These are phyloP conservation scores for Termitomyces heimii DNA, from an alignment of 768 basidiomycete genomes.

Conservation along the genomic window DNA sequence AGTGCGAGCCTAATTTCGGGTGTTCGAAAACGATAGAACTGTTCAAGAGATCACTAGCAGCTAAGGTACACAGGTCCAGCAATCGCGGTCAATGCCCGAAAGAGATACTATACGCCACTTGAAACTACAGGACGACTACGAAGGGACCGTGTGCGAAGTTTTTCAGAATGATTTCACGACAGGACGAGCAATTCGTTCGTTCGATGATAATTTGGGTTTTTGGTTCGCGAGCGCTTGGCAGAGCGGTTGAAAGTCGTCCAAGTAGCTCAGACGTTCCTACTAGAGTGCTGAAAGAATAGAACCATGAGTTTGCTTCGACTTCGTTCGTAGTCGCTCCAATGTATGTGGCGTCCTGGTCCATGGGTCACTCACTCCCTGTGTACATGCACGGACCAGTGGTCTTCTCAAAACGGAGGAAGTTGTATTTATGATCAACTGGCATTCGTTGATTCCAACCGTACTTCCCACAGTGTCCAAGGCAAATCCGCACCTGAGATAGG, in stretches of 20 bases:
- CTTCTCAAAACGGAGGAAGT: not conserved
- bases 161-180: not conserved
- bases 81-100: not conserved
- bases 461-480: too few relatives aligned
- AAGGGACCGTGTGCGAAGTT: conserved; percentile 6
- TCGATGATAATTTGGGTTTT: not conserved
- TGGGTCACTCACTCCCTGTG: not conserved
- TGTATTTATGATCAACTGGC: too few relatives aligned
- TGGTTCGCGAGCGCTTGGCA: not conserved
- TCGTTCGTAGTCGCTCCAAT: not conserved
- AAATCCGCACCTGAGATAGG: not conserved
- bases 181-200: not conserved
- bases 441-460: too few relatives aligned
- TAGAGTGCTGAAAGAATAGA: not conserved
- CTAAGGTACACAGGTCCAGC: not conserved
- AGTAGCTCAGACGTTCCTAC: not conserved
- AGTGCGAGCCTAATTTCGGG: not conserved
- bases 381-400: not conserved
- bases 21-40: not conserved
- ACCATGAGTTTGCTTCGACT: not conserved
- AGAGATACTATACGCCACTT: not conserved
- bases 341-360: not conserved
- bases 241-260: not conserved
- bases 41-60: not conserved
- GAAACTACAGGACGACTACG: not conserved